Percentiles rank a stretch among this genome's conserved stretches.
These are phyloP conservation scores for Micractinium conductrix DNA, from an alignment of 139 green algal genomes.

Conservation along the genomic window DNA sequence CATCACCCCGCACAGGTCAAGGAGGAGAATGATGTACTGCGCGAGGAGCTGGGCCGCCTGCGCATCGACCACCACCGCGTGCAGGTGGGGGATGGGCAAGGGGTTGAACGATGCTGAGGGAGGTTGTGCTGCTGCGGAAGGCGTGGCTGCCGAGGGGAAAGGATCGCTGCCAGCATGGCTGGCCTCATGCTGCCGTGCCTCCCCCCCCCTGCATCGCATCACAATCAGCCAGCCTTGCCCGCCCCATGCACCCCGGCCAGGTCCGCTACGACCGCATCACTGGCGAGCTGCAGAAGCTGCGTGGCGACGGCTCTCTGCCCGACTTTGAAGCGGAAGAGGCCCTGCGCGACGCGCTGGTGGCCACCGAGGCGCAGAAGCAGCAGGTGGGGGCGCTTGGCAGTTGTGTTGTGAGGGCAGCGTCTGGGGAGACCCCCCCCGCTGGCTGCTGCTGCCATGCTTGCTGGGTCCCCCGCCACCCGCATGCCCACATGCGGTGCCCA, in stretches of 20 bases:
- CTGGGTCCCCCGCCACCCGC: too few relatives aligned
- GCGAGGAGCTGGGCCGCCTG: conserved; percentile 32
- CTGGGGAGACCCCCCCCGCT: too few relatives aligned
- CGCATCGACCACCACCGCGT: conserved; percentile 25
- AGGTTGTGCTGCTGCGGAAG: too few relatives aligned
- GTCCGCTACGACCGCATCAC: conserved; percentile 15
- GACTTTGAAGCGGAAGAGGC: conserved; percentile 46
- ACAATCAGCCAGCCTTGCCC: not conserved
- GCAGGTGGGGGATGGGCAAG: not conserved
- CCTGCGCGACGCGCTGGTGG: conserved; percentile 32
- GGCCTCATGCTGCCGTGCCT: not conserved
- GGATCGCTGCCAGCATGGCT: not conserved
- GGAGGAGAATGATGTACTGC: conserved; percentile 42
- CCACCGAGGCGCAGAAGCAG: conserved; percentile 26
- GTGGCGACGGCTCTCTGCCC: conserved; percentile 3
- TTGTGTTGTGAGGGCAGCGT: not conserved
- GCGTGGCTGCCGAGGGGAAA: too few relatives aligned
- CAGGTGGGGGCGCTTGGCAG: conserved; percentile 7
- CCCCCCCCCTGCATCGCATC: not conserved
- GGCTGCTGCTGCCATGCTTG: too few relatives aligned
- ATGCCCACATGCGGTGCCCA: not conserved
- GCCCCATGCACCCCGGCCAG: not conserved
- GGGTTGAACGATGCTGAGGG: not conserved
- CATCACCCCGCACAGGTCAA: conserved; percentile 37
- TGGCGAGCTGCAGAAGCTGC: conserved; percentile 9